Evolutionary conservation across 352 stramenopile genomes (phyloP).

Genomic region (Globisporangium takayamanum): DNA sequence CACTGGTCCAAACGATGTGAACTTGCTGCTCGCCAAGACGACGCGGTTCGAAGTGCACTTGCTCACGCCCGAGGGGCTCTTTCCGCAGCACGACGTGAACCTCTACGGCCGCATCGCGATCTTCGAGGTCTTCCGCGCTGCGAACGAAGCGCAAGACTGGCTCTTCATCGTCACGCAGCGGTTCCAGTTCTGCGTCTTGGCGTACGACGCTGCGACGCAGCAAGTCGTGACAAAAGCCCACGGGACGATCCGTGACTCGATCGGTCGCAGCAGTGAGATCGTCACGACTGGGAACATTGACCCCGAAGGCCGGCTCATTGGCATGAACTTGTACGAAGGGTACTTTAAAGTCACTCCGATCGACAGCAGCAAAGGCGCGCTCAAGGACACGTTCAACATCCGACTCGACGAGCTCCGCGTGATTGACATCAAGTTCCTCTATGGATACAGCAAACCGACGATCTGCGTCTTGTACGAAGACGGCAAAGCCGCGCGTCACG

Average conservation of each 20-base stretch:
- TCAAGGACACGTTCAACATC: conserved; percentile 90
- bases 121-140: conserved; percentile 78
- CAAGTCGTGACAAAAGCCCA: conserved; percentile 84
- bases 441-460: conserved; percentile 83
- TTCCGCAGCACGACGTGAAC: conserved; percentile 80
- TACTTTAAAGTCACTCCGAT: conserved; percentile 90
- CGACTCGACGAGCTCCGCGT: conserved; percentile 90
- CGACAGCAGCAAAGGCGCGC: conserved; percentile 64
- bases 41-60: conserved; percentile 88
- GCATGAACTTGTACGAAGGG: conserved; percentile 90
- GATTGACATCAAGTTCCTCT: conserved; percentile 92
- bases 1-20: conserved; percentile 81
- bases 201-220: conserved; percentile 61
- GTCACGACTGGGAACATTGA: conserved; percentile 87
- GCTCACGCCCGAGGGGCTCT: conserved; percentile 80
- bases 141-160: conserved; percentile 74
- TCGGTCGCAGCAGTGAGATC: conserved; percentile 85
- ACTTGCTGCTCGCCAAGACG: conserved; percentile 86
- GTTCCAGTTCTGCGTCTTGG: conserved; percentile 88
- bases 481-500: conserved; percentile 81
- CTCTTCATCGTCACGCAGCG: conserved; percentile 87
- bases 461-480: conserved; percentile 92
- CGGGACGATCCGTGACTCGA: conserved; percentile 79
- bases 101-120: conserved; percentile 86
- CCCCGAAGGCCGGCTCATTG: conserved; percentile 77